phyloP scores from a whole-genome alignment of 2,329 filamentous ascomycete species.

The Aureobasidium namibiae region DNA sequence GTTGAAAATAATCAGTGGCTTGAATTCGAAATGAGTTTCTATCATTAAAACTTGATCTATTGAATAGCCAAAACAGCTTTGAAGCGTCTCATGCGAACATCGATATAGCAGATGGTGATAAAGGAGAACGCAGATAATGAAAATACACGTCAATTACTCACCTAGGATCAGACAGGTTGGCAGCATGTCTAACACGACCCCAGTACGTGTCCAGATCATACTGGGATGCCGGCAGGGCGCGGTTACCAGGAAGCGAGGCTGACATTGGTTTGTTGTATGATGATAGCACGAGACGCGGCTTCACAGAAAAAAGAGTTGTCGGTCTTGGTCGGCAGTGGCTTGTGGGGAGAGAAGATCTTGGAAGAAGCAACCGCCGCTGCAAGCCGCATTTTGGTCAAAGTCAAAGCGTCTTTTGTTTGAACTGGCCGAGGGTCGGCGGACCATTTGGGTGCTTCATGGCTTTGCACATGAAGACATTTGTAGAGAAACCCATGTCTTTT shows the following conservation, averaged over 20 bases:
- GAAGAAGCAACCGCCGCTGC: not conserved
- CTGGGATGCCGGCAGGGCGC: slow-evolving; percentile 83
- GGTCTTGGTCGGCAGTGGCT: not conserved
- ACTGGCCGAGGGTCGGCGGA: not conserved
- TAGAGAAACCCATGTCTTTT: not conserved
- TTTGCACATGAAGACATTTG: not conserved
- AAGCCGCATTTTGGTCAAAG: not conserved
- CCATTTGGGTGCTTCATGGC: not conserved
- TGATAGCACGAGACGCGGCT: not conserved
- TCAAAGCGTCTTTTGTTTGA: slow-evolving; percentile 10
- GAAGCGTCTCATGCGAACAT: not conserved
- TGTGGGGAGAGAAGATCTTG: not conserved
- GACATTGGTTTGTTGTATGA: slow-evolving; percentile 36
- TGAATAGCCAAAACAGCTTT: no score
- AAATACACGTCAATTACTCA: slow-evolving; percentile 42
- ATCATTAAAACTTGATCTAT: no score
- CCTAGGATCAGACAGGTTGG: slow-evolving; percentile 90
- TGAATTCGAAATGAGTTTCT: not conserved
- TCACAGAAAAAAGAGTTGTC: not conserved
- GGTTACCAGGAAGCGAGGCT: slow-evolving; percentile 53
- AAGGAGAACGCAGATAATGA: not conserved
- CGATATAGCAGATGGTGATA: not conserved
- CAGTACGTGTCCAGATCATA: slow-evolving; percentile 91
- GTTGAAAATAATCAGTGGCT: not conserved
- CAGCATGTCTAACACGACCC: slow-evolving; percentile 85